These are phyloP conservation scores for Gypsophila paniculata DNA, from an alignment of 179 eudicot species.

Conservation along the genomic window DNA sequence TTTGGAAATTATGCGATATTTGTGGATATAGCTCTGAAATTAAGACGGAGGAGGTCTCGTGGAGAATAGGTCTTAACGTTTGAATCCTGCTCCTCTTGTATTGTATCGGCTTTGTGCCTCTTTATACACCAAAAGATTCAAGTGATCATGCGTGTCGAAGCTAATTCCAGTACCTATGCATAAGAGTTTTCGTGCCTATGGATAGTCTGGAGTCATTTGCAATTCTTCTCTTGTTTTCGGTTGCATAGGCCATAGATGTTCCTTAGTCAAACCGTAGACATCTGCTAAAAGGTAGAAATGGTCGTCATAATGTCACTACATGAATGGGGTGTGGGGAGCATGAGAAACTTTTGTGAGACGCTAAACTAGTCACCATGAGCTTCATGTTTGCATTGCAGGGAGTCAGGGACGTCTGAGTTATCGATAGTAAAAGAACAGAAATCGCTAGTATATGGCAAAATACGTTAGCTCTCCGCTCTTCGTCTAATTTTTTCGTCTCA, in stretches of 20 bases:
- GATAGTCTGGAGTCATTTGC: neutral
- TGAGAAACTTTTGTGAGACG: neutral
- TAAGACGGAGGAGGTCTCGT: too few relatives aligned
- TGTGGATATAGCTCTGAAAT: neutral
- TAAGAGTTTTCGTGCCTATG: neutral
- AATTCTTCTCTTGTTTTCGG: neutral
- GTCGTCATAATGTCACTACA: neutral
- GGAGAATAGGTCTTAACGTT: too few relatives aligned
- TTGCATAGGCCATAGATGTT: neutral
- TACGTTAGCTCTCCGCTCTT: neutral
- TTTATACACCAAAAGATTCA: neutral
- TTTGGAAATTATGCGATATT: neutral
- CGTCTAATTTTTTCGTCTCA: neutral
- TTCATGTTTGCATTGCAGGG: neutral
- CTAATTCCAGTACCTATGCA: neutral
- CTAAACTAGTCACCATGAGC: neutral
- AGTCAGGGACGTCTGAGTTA: neutral
- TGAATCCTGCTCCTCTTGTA: too few relatives aligned
- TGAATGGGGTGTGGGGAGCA: too few relatives aligned
- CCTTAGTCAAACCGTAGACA: conserved; percentile 3
- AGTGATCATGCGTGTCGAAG: neutral
- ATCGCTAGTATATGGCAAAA: neutral
- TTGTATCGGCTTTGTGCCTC: too few relatives aligned
- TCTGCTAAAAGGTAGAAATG: neutral
- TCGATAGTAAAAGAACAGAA: neutral